A percentile compares a stretch with the other conserved stretches of the same genome.
phyloP scores from a whole-genome alignment of 1,284 basidiomycete species.

The Trichosporon sp. region DNA sequence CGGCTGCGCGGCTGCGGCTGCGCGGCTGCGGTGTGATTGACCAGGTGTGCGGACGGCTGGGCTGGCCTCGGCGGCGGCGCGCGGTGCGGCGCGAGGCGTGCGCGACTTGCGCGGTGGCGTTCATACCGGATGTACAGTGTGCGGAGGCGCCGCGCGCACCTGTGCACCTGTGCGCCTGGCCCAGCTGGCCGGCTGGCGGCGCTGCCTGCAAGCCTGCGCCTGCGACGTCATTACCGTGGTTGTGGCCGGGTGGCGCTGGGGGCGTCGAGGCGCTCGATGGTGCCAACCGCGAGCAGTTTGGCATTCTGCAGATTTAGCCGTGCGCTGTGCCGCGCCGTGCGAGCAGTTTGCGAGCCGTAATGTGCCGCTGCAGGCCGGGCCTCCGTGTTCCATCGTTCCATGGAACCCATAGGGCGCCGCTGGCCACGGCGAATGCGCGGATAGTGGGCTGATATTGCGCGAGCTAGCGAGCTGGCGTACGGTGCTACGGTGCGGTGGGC shows the following conservation, averaged over 20 bases:
- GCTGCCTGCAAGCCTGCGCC: not conserved
- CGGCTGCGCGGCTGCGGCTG: not conserved
- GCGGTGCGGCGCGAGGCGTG: not conserved
- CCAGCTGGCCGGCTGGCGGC: too few relatives aligned
- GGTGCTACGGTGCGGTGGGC: too few relatives aligned
- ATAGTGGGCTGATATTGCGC: not conserved
- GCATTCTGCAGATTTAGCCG: not conserved
- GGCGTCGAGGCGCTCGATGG: not conserved
- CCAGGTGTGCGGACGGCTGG: not conserved
- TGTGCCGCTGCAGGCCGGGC: not conserved
- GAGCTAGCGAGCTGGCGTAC: not conserved
- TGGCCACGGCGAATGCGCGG: not conserved
- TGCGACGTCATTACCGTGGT: not conserved
- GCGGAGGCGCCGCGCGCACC: not conserved
- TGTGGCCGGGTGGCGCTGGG: not conserved
- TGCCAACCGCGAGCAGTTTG: not conserved
- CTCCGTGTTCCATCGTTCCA: not conserved
- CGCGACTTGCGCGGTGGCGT: not conserved
- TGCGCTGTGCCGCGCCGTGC: not conserved
- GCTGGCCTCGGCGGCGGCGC: not conserved
- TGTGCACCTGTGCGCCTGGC: too few relatives aligned
- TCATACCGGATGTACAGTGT: not conserved
- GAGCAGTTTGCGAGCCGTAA: not conserved
- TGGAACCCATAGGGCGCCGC: not conserved
- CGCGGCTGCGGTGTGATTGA: not conserved